These are phyloP conservation scores for Colletotrichum siamense DNA, from an alignment of 2,329 filamentous ascomycete genomes.

Conservation along the genomic window DNA sequence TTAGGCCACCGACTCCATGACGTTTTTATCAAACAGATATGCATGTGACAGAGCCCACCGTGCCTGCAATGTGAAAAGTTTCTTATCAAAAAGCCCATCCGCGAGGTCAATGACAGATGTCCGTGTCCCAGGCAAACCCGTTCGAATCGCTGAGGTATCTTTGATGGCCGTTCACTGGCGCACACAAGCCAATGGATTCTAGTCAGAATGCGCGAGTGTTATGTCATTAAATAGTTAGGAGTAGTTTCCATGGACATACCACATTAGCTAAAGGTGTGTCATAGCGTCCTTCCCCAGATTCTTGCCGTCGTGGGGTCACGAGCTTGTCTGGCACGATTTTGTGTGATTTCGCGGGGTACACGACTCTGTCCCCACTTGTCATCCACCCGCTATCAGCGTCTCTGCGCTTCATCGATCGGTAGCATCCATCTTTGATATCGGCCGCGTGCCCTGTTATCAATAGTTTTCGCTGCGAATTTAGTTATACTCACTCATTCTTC, in stretches of 20 bases:
- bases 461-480: not conserved
- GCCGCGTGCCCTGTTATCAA: not conserved
- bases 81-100: not conserved
- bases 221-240: not conserved
- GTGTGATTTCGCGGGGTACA: not conserved
- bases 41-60: not conserved
- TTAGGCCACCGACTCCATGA: not conserved
- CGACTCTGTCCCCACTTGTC: not conserved
- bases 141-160: not conserved
- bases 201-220: not conserved
- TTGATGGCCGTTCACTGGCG: not conserved
- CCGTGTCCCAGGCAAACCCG: not conserved
- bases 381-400: not conserved
- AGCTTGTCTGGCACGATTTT: not conserved
- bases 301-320: not conserved
- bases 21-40: not conserved
- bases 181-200: not conserved
- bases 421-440: not conserved
- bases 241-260: not conserved
- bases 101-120: not conserved
- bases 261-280: not conserved
- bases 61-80: not conserved
- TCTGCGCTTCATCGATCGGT: not conserved
- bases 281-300: not conserved
- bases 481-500: rapidly evolving